phyloP scores from a whole-genome alignment of 805 yeast genomes.

The Kazachstania kunashirensis region DNA sequence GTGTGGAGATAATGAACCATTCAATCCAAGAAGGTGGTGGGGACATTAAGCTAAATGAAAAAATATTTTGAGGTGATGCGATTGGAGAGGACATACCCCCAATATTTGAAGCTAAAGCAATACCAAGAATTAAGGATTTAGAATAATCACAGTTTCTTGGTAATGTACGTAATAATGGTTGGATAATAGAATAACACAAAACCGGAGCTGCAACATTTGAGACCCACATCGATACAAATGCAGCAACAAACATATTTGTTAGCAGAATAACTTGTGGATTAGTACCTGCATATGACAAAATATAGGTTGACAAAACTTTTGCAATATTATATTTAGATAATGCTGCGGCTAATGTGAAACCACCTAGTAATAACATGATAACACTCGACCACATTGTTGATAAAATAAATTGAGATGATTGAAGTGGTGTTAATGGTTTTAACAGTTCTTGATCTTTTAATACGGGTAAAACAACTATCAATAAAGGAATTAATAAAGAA shows the following conservation, averaged over 20 bases:
- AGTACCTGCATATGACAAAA: constrained; percentile 76
- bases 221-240: constrained; percentile 89
- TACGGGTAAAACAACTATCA: constrained; percentile 65
- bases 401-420: constrained; percentile 61
- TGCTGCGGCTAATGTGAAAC: constrained; percentile 92
- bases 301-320: constrained; percentile 70
- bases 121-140: constrained; percentile 77
- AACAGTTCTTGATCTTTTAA: constrained; percentile 46
- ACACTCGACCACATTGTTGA: constrained; percentile 93
- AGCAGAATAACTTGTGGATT: constrained; percentile 69
- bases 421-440: constrained; percentile 48
- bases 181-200: constrained; percentile 79
- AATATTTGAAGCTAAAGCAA: constrained; percentile 84
- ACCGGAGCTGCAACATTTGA: constrained; percentile 98
- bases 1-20: constrained; percentile 86
- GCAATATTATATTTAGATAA: constrained; percentile 86
- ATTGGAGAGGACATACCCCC: constrained; percentile 98
- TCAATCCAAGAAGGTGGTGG: constrained; percentile 83
- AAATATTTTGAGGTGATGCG: constrained; percentile 92
- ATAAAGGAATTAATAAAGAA: constrained; percentile 69
- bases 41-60: constrained; percentile 79
- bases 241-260: constrained; percentile 76
- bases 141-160: constrained; percentile 72
- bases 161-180: constrained; percentile 76
- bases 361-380: constrained; percentile 81